phyloP scores from a whole-genome alignment of 148 eudicot genomes.

The Rhododendron kiyosumense region DNA sequence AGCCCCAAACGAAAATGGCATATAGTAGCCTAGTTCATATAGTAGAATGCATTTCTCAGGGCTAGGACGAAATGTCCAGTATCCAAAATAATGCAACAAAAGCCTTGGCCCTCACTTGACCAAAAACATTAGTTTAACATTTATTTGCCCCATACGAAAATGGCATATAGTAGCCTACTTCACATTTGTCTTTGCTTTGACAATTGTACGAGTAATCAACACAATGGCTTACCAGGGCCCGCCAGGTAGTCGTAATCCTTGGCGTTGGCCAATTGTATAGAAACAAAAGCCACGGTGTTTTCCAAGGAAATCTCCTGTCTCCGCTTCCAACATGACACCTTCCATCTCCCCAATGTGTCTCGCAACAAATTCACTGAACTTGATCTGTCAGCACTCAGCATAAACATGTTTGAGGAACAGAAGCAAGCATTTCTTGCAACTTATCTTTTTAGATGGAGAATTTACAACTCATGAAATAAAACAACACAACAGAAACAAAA shows the following conservation, averaged over 20 bases:
- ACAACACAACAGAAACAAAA: not conserved
- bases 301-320: conserved; percentile 87
- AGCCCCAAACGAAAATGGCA: not conserved
- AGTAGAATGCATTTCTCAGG: not conserved
- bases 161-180: no score
- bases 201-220: not conserved
- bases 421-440: conserved; percentile 6
- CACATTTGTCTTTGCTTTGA: not conserved
- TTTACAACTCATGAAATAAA: not conserved
- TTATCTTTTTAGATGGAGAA: not conserved
- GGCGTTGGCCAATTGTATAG: conserved; percentile 95
- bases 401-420: not conserved
- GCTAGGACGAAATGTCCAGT: not conserved
- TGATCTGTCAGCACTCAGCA: conserved; percentile 46
- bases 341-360: conserved; percentile 91
- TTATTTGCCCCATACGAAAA: not conserved
- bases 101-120: not conserved
- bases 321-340: conserved; percentile 96
- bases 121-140: not conserved
- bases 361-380: conserved; percentile 95
- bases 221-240: conserved; percentile 79
- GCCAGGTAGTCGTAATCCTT: conserved; percentile 92
- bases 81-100: not conserved
- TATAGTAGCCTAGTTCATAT: not conserved
- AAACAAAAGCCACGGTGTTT: conserved; percentile 94